phyloP scores from a whole-genome alignment of 1,284 basidiomycete species.

The Marasmius fiardii region DNA sequence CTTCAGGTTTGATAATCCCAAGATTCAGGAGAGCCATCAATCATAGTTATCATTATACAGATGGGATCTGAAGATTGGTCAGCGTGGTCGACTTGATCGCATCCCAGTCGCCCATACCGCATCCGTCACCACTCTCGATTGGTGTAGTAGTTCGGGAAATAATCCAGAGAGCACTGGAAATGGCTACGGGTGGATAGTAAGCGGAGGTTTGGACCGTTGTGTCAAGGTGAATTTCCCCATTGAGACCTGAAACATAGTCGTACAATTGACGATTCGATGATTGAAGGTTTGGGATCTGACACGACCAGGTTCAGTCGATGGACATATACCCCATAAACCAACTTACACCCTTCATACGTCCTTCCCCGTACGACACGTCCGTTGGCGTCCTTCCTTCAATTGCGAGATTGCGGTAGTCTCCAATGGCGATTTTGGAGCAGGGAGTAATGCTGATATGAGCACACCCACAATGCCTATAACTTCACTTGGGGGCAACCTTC shows the following conservation, averaged over 20 bases:
- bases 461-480: conserved; percentile 11
- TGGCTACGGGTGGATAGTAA: conserved; percentile 76
- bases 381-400: conserved; percentile 78
- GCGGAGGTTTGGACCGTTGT: conserved; percentile 76
- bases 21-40: conserved; percentile 6
- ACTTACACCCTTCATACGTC: conserved; percentile 75
- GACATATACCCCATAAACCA: conserved; percentile 56
- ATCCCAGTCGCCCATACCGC: conserved; percentile 77
- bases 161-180: conserved; percentile 24
- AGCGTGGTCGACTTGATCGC: conserved; percentile 67
- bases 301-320: conserved; percentile 36
- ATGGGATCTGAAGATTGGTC: conserved; percentile 79
- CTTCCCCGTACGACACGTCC: conserved; percentile 69
- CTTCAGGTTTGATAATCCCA: conserved; percentile 34
- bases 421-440: conserved; percentile 54
- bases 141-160: conserved; percentile 40
- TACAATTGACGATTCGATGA: neutral
- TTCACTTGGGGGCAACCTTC: neutral
- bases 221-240: conserved; percentile 62
- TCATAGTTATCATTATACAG: conserved; percentile 30
- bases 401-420: conserved; percentile 78
- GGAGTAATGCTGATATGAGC: conserved; percentile 28
- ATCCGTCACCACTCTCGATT: conserved; percentile 76
- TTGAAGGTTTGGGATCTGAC: conserved; percentile 75
- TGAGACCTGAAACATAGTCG: neutral